Base-by-base conservation (phyloP, 306 rosid species). In the Adenanthera pavonina region DNA sequence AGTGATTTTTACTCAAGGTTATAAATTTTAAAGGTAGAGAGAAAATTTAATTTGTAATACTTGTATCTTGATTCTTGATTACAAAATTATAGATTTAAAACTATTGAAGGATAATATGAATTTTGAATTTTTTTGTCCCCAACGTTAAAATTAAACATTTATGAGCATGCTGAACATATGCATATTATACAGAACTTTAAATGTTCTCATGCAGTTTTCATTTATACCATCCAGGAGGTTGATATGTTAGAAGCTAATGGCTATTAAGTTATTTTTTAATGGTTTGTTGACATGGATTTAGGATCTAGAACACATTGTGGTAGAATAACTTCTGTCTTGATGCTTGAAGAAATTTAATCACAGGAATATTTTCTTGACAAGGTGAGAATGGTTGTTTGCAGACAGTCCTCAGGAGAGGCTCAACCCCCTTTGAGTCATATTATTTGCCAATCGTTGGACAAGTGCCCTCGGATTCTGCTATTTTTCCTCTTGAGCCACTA, bases 401-500 rank as follows among this genome's bases (percentile, higher is more conserved):
- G 99, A 94, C 97, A 35, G 85, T 91, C 46, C 85, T 93, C 64
- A 87, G 91, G 82, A 92, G 71, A 84, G 88, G 88, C 79, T 76
- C 90, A 66, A 74, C 81, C 59, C 89, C 92, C 36, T 93, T 95
- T 78, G 97, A 88, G 85, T 88, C 98, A 44, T 95, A 86, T 89
- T 95, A 88, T 89, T 78, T 95, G 79, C 99, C 98, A 3, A 85
- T 81, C 84, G 87, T 86, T 51, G 91, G 72, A 85, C 81, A 84
- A 73, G 78, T 81, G 19, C 78, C 87, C 17, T 68, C 8, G 6
- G 52, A 68, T 52, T 83, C 85, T 6, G 89, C 96, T 59, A 85
- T 87, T 80, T 95, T 95, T 83, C 94, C 96, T 81, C 88, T 95
- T 15, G 96, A 92, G 83, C 91, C 88, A 51, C 89, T 92, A 71